Percentiles rank a stretch among this genome's conserved stretches.
These are phyloP conservation scores for Fomitopsis schrenkii DNA, from an alignment of 1,284 basidiomycete species.

Conservation along the genomic window DNA sequence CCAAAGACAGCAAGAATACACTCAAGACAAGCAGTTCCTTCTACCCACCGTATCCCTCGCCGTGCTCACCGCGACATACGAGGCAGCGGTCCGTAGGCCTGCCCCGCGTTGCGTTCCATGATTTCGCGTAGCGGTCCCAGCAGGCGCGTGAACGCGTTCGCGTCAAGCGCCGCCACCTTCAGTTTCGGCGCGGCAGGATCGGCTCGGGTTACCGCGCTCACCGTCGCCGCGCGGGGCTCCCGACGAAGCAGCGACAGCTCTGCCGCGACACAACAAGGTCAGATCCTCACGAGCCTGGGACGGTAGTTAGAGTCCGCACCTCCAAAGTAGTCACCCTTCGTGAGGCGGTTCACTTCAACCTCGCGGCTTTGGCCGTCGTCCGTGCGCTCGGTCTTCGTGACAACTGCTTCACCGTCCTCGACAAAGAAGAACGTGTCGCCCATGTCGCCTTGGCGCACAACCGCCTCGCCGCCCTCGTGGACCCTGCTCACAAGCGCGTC, in stretches of 20 bases:
- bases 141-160: slow-evolving; percentile 90
- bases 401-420: slow-evolving; percentile 88
- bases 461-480: slow-evolving; percentile 80
- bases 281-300: not conserved
- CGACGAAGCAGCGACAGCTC: slow-evolving; percentile 84
- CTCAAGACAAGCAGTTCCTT: not conserved
- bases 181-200: slow-evolving; percentile 58
- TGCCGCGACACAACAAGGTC: slow-evolving; percentile 19
- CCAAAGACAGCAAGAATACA: slow-evolving; percentile 5
- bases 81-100: slow-evolving; percentile 38
- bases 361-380: slow-evolving; percentile 62
- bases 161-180: slow-evolving; percentile 91
- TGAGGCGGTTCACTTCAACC: slow-evolving; percentile 69
- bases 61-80: slow-evolving; percentile 13
- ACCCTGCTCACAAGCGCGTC: slow-evolving; percentile 88
- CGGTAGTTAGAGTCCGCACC: slow-evolving; percentile 47
- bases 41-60: not conserved
- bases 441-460: slow-evolving; percentile 90
- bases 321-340: slow-evolving; percentile 97
- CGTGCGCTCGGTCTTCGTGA: slow-evolving; percentile 69
- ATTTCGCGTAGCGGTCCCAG: slow-evolving; percentile 88
- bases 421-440: slow-evolving; percentile 98
- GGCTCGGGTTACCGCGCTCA: slow-evolving; percentile 69
- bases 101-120: slow-evolving; percentile 78
- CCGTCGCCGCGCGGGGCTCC: slow-evolving; percentile 90